Evolutionary conservation across 2,329 filamentous ascomycete genomes (phyloP).

Genomic region (Bipolaris oryzae): DNA sequence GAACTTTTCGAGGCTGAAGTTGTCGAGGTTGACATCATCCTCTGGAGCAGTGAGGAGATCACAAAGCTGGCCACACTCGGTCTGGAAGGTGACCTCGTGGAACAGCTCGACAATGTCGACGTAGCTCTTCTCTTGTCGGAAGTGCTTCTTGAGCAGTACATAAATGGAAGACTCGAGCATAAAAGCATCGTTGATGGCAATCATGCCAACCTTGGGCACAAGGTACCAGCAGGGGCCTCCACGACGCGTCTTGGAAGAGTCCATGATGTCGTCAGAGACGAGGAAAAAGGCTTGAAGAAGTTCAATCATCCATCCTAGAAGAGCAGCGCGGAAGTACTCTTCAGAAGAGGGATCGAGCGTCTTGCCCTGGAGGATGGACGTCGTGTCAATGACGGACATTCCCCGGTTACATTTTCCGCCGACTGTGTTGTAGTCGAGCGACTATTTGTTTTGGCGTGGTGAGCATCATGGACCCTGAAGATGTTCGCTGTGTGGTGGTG

Average conservation of each 20-base stretch:
- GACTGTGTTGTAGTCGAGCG: conserved; percentile 81
- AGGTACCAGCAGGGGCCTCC: conserved; percentile 97
- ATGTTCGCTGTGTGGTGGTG: conserved; percentile 1
- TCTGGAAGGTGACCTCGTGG: conserved; percentile 92
- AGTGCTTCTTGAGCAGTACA: conserved; percentile 89
- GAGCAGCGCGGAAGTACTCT: conserved; percentile 86
- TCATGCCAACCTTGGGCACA: conserved; percentile 85
- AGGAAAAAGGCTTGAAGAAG: conserved; percentile 98
- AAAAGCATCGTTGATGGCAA: conserved; percentile 98
- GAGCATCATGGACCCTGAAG: conserved; percentile 19
- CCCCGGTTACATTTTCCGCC: conserved; percentile 99
- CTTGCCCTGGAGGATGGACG: conserved; percentile 75
- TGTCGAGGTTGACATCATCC: conserved; percentile 88
- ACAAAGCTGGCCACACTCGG: conserved; percentile 92
- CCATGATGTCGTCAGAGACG: conserved; percentile 99
- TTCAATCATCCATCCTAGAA: conserved; percentile 97
- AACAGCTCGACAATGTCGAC: conserved; percentile 93
- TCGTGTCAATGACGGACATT: conserved; percentile 95
- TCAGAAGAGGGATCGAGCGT: conserved; percentile 69
- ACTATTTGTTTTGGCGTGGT: conserved; percentile 57
- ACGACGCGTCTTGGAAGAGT: conserved; percentile 90
- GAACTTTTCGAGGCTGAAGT: conserved; percentile 96
- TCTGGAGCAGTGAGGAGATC: conserved; percentile 96
- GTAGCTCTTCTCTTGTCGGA: conserved; percentile 85
- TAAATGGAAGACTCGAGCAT: conserved; percentile 93